These are phyloP conservation scores for Venturia nashicola DNA, from an alignment of 2,329 filamentous ascomycete species.

Conservation along the genomic window DNA sequence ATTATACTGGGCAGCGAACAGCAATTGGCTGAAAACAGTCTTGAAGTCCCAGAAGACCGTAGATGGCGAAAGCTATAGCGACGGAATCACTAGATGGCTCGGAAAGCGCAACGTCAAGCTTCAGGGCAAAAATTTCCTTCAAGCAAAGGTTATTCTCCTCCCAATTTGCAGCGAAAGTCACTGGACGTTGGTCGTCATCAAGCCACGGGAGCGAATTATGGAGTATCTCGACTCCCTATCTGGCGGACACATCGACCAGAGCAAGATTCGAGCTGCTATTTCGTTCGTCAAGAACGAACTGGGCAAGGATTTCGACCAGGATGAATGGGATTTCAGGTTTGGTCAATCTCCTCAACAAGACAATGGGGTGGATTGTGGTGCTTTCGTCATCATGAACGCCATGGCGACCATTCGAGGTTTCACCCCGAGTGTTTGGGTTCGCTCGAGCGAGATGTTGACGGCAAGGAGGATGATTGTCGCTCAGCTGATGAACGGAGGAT, in stretches of 20 bases:
- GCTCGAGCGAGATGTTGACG: neutral
- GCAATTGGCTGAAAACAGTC: conserved; percentile 48
- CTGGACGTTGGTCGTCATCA: conserved; percentile 61
- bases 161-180: conserved; percentile 54
- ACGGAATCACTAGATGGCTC: conserved; percentile 21
- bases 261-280: conserved; percentile 19
- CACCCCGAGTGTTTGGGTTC: conserved; percentile 18
- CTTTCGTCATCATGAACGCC: conserved; percentile 63
- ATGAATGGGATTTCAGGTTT: conserved; percentile 48
- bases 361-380: conserved; percentile 65
- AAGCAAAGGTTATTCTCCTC: conserved; percentile 56
- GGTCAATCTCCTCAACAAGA: conserved; percentile 43
- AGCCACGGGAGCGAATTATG: conserved; percentile 46
- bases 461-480: conserved; percentile 4
- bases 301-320: conserved; percentile 38
- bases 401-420: conserved; percentile 40
- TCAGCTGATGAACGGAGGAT: neutral
- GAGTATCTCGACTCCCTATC: conserved; percentile 58
- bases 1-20: conserved; percentile 50
- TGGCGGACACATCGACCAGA: conserved; percentile 22
- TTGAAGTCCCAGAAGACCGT: conserved; percentile 4
- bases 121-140: conserved; percentile 47
- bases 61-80: conserved; percentile 18
- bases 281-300: conserved; percentile 49
- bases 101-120: conserved; percentile 28